These are phyloP conservation scores for Beauveria sp. DNA, from an alignment of 2,329 filamentous ascomycete genomes.

Conservation along the genomic window DNA sequence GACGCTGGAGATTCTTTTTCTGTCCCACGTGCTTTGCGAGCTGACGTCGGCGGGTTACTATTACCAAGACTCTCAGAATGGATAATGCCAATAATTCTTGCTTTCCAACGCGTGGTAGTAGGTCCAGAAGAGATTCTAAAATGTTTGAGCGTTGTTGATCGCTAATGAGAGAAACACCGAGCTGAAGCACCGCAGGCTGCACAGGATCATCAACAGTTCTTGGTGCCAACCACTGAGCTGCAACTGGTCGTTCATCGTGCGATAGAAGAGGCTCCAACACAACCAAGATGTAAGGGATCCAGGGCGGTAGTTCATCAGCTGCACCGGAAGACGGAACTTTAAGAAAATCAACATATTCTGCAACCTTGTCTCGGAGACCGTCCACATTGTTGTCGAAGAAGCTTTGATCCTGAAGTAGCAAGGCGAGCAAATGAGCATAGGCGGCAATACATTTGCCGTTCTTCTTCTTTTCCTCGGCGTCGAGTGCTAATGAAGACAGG, in stretches of 20 bases:
- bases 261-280: conserved; percentile 87
- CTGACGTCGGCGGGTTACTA: conserved; percentile 71
- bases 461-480: conserved; percentile 58
- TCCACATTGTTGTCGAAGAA: conserved; percentile 75
- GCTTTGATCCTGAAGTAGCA: conserved; percentile 72
- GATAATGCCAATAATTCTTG: conserved; percentile 79
- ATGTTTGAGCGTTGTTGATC: conserved; percentile 61
- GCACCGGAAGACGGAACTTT: conserved; percentile 59
- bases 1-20: conserved; percentile 78
- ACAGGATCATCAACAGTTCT: conserved; percentile 40
- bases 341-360: conserved; percentile 70
- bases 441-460: conserved; percentile 63
- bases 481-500: conserved; percentile 59
- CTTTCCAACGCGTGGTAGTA: conserved; percentile 81
- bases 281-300: conserved; percentile 84
- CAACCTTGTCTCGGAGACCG: conserved; percentile 68
- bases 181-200: conserved; percentile 51
- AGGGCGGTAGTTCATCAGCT: conserved; percentile 74
- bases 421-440: conserved; percentile 82
- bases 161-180: conserved; percentile 47
- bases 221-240: conserved; percentile 62
- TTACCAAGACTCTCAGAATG: conserved; percentile 73
- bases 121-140: conserved; percentile 69
- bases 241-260: conserved; percentile 74
- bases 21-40: conserved; percentile 73